Conservation (phyloP, 139 green algal species). For the Chlorella sorokiniana region DNA sequence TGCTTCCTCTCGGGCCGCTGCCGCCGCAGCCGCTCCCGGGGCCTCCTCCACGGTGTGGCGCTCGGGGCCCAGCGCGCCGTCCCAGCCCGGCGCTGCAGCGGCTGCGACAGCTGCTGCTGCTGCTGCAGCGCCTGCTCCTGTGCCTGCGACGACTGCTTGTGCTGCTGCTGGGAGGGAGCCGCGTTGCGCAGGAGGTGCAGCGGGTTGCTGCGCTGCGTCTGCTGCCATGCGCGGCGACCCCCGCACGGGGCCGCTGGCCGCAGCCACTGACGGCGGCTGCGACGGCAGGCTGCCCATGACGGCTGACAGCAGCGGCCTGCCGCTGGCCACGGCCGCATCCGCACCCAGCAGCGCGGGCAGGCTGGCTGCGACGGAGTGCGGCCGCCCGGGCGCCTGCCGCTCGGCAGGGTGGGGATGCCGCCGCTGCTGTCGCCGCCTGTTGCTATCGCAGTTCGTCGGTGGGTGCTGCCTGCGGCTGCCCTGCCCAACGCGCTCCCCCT, state of each 20-base stretch:
- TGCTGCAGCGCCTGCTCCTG: neutral
- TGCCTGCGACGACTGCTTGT: neutral
- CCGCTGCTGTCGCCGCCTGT: neutral
- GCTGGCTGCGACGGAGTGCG: neutral
- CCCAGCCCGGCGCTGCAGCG: neutral
- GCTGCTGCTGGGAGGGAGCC: neutral
- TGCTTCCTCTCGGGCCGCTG: neutral
- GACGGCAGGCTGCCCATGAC: neutral
- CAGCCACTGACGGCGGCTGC: neutral
- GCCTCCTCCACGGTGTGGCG: neutral
- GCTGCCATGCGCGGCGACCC: neutral
- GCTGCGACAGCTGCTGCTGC: neutral
- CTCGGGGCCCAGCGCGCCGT: too few species aligned
- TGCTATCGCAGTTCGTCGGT: neutral
- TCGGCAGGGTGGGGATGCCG: conserved; percentile 18
- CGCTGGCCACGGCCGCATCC: conserved; percentile 2
- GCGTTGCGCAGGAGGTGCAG: conserved; percentile 4
- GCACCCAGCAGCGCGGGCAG: neutral
- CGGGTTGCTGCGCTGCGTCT: conserved; percentile 3
- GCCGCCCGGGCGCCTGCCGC: neutral
- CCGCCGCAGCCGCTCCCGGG: neutral
- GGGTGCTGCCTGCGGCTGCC: neutral
- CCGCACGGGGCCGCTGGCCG: neutral
- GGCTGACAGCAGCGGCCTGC: neutral
- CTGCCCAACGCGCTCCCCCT: neutral